A percentile compares a stretch with the other conserved stretches of the same genome.
Conservation (phyloP, 108 stramenopile genomes). For the Craspedostauros australis region DNA sequence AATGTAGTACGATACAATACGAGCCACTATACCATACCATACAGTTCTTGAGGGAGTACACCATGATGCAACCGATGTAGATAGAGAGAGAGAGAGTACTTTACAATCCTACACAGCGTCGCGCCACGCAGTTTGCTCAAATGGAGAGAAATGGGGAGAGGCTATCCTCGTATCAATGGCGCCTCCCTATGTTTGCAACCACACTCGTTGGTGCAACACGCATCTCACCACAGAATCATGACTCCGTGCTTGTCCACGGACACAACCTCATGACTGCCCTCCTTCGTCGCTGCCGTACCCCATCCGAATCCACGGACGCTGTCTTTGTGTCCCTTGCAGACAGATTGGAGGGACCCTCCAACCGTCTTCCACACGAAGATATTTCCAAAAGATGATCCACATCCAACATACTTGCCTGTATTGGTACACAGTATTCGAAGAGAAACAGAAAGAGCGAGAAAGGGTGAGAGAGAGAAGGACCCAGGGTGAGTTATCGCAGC, state of each 20-base stretch:
- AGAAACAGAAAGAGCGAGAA: not conserved
- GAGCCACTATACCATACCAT: too few relatives aligned
- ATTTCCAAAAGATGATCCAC: slow-evolving; percentile 57
- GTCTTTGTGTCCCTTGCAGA: slow-evolving; percentile 29
- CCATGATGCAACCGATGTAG: too few relatives aligned
- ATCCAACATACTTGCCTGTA: slow-evolving; percentile 42
- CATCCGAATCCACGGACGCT: slow-evolving; percentile 70
- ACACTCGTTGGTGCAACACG: too few relatives aligned
- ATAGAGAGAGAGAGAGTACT: too few relatives aligned
- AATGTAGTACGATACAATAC: too few relatives aligned
- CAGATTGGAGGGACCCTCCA: slow-evolving; percentile 30
- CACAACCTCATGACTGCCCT: slow-evolving; percentile 69
- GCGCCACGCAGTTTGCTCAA: too few relatives aligned
- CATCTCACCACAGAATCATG: slow-evolving; percentile 79
- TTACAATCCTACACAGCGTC: too few relatives aligned
- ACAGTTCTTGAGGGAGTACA: too few relatives aligned
- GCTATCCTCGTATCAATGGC: too few relatives aligned
- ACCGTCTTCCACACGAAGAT: slow-evolving; percentile 65
- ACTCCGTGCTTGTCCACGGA: slow-evolving; percentile 65
- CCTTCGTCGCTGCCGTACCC: slow-evolving; percentile 56
- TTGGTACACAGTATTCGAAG: not conserved
- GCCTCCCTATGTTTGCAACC: too few relatives aligned
- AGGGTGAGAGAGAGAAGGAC: not conserved
- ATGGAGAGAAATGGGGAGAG: too few relatives aligned
- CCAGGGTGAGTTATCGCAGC: not conserved